Base-by-base conservation (phyloP, 2,329 filamentous ascomycete species). In the Penicillium vulpinum region DNA sequence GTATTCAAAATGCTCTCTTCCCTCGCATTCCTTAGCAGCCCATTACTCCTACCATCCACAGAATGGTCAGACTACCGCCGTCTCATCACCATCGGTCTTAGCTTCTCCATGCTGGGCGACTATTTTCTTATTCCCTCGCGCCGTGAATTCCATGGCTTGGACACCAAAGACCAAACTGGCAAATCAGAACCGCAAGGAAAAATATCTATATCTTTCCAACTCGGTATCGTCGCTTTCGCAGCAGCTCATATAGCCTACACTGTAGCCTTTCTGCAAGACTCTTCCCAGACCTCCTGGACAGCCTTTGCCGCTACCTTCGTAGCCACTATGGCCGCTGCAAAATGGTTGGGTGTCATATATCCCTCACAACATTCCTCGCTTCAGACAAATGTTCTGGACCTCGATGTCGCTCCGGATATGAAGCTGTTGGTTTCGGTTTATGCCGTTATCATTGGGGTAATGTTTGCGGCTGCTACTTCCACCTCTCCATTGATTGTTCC, bases 1-100 rank as follows among this genome's bases (percentile, higher is more conserved):
- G n/a, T 71, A 18, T 67, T 69, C 59, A 71, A 71, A 57, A 66
- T 67, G 51, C 49, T 70, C 45, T 71, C 67, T 6, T 70, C 68
- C 7, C 47, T 61, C 1, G 67, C 69, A 21, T 71, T 71, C 46
- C 51, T 66, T 31, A 60, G 60, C 49, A 62, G 59, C 9, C 66
- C 69, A 29, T 54, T 70, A 2, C 54, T 65, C 22, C 47, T 61
- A 11, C 52, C 59, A 15, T 53, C 56, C 24, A 56, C 61, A n/a
- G 48, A 67, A 15, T 65, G 60, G 47, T 57, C 62, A 11, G 51
- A 58, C 2, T 69, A 68, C 21, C 39, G 28, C 21, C 18, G 16
- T 28, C 52, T 62, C 28, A 63, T 71, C 28, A 62, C 65, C 21
- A 57, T 56, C n/a, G 68, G 66, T 13, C 63, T 69, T 28, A 6